phyloP scores from a whole-genome alignment of 73 alveolate genomes.

The Uronychia setigera region DNA sequence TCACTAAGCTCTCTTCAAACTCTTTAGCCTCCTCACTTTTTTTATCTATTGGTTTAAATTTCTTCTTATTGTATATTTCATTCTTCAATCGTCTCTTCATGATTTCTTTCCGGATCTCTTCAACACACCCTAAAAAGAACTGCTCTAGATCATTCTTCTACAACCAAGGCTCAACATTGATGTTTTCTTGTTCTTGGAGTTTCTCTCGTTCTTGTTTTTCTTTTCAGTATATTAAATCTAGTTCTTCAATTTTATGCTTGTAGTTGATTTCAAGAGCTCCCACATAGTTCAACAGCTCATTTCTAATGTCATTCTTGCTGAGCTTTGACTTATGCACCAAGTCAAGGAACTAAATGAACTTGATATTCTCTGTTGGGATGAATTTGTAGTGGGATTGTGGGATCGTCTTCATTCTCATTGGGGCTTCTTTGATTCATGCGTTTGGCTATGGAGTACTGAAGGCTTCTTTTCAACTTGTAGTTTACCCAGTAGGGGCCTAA shows the following conservation, averaged over 20 bases:
- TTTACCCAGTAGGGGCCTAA: too few relatives aligned
- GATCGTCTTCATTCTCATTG: background rate
- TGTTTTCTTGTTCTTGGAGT: constrained; percentile 8
- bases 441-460: background rate
- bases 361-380: constrained; percentile 59
- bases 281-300: background rate
- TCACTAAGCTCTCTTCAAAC: constrained; percentile 42
- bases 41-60: constrained; percentile 42
- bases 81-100: constrained; percentile 72
- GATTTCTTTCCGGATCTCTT: background rate
- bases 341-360: constrained; percentile 55
- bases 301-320: background rate
- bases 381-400: constrained; percentile 37
- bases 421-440: background rate
- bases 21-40: constrained; percentile 49
- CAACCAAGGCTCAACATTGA: constrained; percentile 53
- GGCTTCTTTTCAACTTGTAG: too few relatives aligned
- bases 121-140: background rate
- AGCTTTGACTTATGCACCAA: constrained; percentile 42
- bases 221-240: background rate
- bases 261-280: background rate
- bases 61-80: constrained; percentile 67
- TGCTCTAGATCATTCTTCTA: background rate
- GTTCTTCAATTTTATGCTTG: constrained; percentile 7
- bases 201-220: background rate